Evolutionary conservation across 148 eudicot species (phyloP).

Genomic region (Persicaria maculosa): DNA sequence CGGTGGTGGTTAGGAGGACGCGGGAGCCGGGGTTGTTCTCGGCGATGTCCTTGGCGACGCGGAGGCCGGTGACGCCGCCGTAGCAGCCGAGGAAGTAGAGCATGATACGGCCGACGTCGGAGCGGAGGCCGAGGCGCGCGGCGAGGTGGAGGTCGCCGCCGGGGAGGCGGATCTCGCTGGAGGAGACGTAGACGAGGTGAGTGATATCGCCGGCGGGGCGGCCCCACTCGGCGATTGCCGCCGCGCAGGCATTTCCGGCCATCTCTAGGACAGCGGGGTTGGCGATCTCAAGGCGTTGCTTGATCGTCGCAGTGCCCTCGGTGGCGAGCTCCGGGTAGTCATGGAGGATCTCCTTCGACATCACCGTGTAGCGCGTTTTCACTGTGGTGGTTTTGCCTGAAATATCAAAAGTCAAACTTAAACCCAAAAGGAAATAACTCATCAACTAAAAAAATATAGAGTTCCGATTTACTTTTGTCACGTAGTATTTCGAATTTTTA

Average conservation of each 20-base stretch:
- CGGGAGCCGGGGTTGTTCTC: constrained; percentile 72
- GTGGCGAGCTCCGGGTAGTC: constrained; percentile 59
- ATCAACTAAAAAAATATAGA: neutral
- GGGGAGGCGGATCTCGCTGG: constrained; percentile 62
- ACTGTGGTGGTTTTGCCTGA: constrained; percentile 80
- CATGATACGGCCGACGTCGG: constrained; percentile 67
- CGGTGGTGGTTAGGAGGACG: constrained; percentile 53
- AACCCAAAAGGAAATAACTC: neutral
- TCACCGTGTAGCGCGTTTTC: constrained; percentile 71
- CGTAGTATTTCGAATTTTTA: too few species aligned
- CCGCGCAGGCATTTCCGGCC: constrained; percentile 53
- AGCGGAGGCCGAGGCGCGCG: constrained; percentile 44
- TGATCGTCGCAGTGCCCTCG: constrained; percentile 65
- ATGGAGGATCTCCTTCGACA: constrained; percentile 52
- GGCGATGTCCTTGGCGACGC: constrained; percentile 76
- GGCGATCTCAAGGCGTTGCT: constrained; percentile 57
- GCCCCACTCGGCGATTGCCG: constrained; percentile 68
- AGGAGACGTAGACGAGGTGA: constrained; percentile 67
- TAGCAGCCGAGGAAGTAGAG: constrained; percentile 76
- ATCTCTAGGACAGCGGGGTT: constrained; percentile 61
- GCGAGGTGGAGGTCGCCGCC: constrained; percentile 75
- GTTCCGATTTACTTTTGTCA: too few species aligned
- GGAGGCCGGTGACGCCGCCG: constrained; percentile 64
- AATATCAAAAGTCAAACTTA: neutral
- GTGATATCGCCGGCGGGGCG: constrained; percentile 50